phyloP scores from a whole-genome alignment of 2,329 filamentous ascomycete species.

The Venturia effusa region DNA sequence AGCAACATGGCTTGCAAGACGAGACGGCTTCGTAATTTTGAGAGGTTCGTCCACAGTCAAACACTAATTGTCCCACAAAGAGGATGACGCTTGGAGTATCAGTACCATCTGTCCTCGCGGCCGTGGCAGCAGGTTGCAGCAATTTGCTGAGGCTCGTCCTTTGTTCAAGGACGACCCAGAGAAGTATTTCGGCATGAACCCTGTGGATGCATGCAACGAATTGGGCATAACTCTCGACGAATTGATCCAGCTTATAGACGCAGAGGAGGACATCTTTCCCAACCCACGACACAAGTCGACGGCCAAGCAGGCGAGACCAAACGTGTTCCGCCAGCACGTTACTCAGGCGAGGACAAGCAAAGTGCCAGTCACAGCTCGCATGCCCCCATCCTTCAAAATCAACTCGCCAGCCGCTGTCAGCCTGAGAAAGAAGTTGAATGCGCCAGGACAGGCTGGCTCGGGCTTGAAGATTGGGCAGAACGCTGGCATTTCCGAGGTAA shows the following conservation, averaged over 20 bases:
- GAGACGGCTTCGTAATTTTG: background rate
- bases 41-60: background rate
- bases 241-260: background rate
- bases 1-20: background rate
- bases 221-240: background rate
- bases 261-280: background rate
- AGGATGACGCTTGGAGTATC: background rate
- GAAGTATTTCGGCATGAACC: background rate
- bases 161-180: background rate
- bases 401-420: background rate
- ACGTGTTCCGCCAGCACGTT: background rate
- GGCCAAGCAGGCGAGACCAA: background rate
- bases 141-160: background rate
- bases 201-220: background rate
- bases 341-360: background rate
- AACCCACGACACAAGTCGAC: background rate
- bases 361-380: background rate
- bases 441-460: background rate
- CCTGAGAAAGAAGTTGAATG: too few relatives aligned
- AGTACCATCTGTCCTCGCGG: background rate
- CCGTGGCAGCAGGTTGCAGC: background rate
- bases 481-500: background rate
- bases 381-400: background rate
- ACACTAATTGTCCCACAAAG: background rate
- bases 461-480: background rate